Conservation (phyloP, 371 early-diverging fungal genomes). For the Mucor plumbeus region DNA sequence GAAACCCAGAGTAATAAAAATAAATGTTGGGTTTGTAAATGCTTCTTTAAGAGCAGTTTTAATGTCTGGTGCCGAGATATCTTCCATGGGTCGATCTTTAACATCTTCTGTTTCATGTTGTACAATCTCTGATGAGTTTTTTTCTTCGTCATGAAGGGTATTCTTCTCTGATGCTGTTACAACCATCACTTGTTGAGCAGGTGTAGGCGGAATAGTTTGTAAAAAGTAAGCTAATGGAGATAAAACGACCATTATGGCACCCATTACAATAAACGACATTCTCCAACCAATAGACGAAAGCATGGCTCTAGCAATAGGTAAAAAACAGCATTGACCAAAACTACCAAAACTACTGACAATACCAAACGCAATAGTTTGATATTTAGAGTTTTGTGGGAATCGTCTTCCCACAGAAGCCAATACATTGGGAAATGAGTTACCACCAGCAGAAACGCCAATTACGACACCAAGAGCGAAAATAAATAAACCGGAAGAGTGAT, state of each 20-base stretch:
- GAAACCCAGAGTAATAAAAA: slow-evolving; percentile 37
- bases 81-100: slow-evolving; percentile 13
- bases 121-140: background rate
- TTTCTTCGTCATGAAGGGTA: background rate
- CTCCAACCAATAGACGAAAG: slow-evolving; percentile 35
- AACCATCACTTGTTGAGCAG: background rate
- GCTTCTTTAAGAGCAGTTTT: slow-evolving; percentile 32
- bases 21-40: slow-evolving; percentile 31
- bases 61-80: slow-evolving; percentile 19
- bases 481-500: slow-evolving; percentile 30
- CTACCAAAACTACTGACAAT: slow-evolving; percentile 43
- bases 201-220: slow-evolving; percentile 25
- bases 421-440: slow-evolving; percentile 38
- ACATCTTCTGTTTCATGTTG: background rate
- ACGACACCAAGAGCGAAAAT: slow-evolving; percentile 38
- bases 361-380: slow-evolving; percentile 43
- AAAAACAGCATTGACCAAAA: slow-evolving; percentile 41
- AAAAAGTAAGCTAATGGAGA: slow-evolving; percentile 30
- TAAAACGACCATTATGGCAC: slow-evolving; percentile 19
- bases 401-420: slow-evolving; percentile 37
- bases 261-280: slow-evolving; percentile 28
- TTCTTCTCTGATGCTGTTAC: background rate
- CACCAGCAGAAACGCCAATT: slow-evolving; percentile 38
- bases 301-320: slow-evolving; percentile 38
- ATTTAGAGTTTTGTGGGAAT: slow-evolving; percentile 30